Evolutionary conservation across 1,139 yeast species (phyloP).

Genomic region (Candida labiduridarum): DNA sequence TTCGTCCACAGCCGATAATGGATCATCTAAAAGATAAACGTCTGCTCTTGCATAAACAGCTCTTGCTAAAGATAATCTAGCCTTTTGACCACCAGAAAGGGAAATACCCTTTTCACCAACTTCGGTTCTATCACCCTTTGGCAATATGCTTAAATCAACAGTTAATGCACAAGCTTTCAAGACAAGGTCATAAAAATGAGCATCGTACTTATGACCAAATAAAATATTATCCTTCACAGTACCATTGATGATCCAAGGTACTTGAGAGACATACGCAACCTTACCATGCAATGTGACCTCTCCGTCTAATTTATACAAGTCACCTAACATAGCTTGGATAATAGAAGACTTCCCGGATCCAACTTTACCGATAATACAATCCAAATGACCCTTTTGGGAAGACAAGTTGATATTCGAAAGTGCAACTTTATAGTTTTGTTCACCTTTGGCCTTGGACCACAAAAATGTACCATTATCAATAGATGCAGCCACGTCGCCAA

Average conservation of each 20-base stretch:
- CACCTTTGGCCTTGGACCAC: conserved; percentile 80
- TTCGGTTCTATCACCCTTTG: conserved; percentile 41
- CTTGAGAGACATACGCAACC: conserved; percentile 89
- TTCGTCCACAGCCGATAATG: conserved; percentile 40
- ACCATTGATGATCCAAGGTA: conserved; percentile 66
- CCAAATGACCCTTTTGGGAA: conserved; percentile 78
- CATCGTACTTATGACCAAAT: conserved; percentile 35
- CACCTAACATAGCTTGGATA: conserved; percentile 83
- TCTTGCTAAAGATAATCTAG: conserved; percentile 40
- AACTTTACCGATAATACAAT: conserved; percentile 89
- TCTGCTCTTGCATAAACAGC: conserved; percentile 45
- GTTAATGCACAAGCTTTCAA: conserved; percentile 38
- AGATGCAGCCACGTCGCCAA: conserved; percentile 72
- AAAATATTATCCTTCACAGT: conserved; percentile 40
- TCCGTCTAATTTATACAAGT: conserved; percentile 79
- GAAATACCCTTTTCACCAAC: conserved; percentile 49
- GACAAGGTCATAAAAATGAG: conserved; percentile 30
- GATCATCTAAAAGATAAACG: conserved; percentile 37
- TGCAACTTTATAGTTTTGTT: conserved; percentile 67
- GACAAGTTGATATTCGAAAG: conserved; percentile 67
- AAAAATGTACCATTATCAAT: conserved; percentile 79
- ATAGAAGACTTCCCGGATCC: conserved; percentile 93
- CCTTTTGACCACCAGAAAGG: conserved; percentile 44
- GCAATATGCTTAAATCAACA: conserved; percentile 36
- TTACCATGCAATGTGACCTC: conserved; percentile 73